These are phyloP conservation scores for Diaporthe sp. DNA, from an alignment of 2,329 filamentous ascomycete species.

Conservation along the genomic window DNA sequence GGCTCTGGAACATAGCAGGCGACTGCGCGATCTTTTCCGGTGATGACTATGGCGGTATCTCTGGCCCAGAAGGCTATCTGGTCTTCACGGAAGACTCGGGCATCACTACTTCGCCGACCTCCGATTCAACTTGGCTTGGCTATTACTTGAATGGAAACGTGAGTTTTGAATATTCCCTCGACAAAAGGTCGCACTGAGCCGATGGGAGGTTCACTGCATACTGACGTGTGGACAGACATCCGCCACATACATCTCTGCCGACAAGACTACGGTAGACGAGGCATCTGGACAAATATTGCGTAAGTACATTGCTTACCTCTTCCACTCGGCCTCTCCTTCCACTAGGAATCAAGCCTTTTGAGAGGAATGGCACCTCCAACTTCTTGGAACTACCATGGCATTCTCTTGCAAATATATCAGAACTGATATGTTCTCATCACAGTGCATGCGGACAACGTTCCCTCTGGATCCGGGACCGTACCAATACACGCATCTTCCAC, in stretches of 20 bases:
- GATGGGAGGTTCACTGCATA: background rate
- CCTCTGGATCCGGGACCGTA: background rate
- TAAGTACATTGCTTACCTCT: background rate
- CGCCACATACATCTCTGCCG: slow-evolving; percentile 7
- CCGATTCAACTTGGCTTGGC: slow-evolving; percentile 18
- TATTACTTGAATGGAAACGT: slow-evolving; percentile 25
- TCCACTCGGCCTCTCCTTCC: no score
- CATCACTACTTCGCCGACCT: slow-evolving; percentile 1
- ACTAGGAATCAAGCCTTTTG: background rate
- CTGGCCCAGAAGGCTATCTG: slow-evolving; percentile 4
- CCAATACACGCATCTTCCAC: background rate
- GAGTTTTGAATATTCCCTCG: background rate
- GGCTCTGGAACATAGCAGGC: slow-evolving; percentile 5
- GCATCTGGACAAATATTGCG: slow-evolving; percentile 14
- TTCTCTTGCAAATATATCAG: background rate
- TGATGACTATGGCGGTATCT: background rate
- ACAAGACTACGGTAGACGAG: background rate
- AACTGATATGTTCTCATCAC: background rate
- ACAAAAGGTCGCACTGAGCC: background rate
- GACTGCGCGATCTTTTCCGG: slow-evolving; percentile 13
- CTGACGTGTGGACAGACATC: slow-evolving; percentile 5
- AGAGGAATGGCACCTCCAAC: background rate
- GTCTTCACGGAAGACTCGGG: background rate
- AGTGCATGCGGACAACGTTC: slow-evolving; percentile 1
- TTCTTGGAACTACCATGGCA: background rate